A percentile compares a stretch with the other conserved stretches of the same genome.
Evolutionary conservation across 2,329 filamentous ascomycete species (phyloP).

Genomic region (Penicillium frequentans): DNA sequence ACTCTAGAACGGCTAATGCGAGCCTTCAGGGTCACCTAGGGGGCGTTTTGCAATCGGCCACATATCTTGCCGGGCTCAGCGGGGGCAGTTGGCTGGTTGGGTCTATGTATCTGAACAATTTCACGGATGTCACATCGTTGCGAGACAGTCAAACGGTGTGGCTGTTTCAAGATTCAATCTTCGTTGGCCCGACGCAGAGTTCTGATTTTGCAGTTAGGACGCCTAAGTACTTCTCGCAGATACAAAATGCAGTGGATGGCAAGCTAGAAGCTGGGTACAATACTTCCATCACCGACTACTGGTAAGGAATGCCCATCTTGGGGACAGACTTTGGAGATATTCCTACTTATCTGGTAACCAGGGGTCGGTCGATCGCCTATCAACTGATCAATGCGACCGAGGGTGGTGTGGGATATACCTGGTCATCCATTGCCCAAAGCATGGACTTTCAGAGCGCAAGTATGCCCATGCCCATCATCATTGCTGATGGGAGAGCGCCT

Average conservation of each 20-base stretch:
- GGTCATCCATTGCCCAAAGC: slow-evolving; percentile 52
- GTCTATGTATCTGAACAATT: background rate
- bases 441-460: slow-evolving; percentile 53
- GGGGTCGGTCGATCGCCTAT: slow-evolving; percentile 53
- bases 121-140: background rate
- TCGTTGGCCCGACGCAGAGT: background rate
- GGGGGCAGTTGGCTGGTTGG: slow-evolving; percentile 1
- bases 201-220: background rate
- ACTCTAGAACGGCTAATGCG: slow-evolving; percentile 66
- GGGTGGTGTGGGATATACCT: slow-evolving; percentile 71
- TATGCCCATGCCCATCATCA: slow-evolving; percentile 64
- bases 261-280: background rate
- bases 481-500: slow-evolving; percentile 24
- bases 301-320: background rate
- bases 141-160: background rate
- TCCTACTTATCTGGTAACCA: slow-evolving; percentile 1
- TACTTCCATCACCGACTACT: slow-evolving; percentile 3
- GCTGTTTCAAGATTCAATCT: background rate
- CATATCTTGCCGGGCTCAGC: background rate
- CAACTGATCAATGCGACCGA: slow-evolving; percentile 60
- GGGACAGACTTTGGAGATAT: background rate
- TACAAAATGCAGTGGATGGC: background rate
- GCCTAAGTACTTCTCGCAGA: background rate
- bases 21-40: slow-evolving; percentile 68
- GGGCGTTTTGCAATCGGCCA: slow-evolving; percentile 43